A percentile compares a stretch with the other conserved stretches of the same genome.
phyloP scores from a whole-genome alignment of 345 rosid genomes.

The Euphorbia peplus region DNA sequence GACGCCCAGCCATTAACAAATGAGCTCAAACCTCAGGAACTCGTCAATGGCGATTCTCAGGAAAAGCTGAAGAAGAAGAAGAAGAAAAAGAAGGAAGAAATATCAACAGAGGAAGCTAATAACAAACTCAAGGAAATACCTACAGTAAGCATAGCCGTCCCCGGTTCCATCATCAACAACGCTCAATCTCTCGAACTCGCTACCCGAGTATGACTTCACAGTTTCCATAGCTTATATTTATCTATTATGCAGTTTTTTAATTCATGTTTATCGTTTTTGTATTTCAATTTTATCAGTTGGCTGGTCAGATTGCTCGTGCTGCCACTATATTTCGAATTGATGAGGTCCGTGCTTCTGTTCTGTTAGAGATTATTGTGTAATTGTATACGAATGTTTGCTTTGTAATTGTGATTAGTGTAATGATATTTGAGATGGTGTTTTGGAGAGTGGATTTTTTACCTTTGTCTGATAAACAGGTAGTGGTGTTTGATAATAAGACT shows the following conservation, averaged over 20 bases:
- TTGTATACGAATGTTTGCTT: neutral
- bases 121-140: conserved; percentile 35
- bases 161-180: conserved; percentile 93
- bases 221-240: neutral
- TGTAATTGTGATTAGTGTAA: neutral
- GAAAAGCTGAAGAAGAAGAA: conserved; percentile 34
- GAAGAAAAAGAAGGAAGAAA: conserved; percentile 19
- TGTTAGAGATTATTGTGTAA: neutral
- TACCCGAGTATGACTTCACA: conserved; percentile 54
- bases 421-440: no score
- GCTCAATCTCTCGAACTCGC: conserved; percentile 94
- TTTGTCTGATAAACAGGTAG: conserved; percentile 46
- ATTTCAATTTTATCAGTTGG: conserved; percentile 46
- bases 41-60: conserved; percentile 33
- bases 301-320: conserved; percentile 94
- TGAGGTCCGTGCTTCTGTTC: conserved; percentile 49
- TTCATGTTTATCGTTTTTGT: neutral
- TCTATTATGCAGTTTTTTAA: neutral
- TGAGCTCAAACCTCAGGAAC: conserved; percentile 11
- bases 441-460: no score
- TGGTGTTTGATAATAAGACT: conserved; percentile 72
- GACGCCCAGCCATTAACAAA: conserved; percentile 8
- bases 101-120: conserved; percentile 19
- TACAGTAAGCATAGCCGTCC: conserved; percentile 78
- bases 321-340: conserved; percentile 82